Conservation (phyloP, 2,329 filamentous ascomycete species). For the Nigrospora oryzae region DNA sequence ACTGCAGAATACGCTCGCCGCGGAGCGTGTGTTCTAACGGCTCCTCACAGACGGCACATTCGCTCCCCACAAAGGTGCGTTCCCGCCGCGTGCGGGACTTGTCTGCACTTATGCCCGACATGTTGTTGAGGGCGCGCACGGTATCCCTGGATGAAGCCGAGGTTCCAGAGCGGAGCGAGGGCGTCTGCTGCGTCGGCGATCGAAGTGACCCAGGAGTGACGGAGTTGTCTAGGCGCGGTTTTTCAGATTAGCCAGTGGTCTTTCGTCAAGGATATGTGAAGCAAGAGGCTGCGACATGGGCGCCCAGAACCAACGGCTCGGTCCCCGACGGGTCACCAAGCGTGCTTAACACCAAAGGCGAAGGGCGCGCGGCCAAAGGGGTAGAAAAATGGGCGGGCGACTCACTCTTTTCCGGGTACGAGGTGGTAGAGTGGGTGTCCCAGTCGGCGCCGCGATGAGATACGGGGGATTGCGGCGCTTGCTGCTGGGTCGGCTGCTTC, state of each 20-base stretch:
- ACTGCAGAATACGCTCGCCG: constrained; percentile 89
- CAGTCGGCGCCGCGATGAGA: constrained; percentile 17
- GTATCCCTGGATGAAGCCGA: constrained; percentile 28
- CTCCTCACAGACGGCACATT: constrained; percentile 95
- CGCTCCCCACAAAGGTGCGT: constrained; percentile 87
- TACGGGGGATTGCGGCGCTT: constrained; percentile 3
- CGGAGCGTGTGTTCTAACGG: constrained; percentile 90
- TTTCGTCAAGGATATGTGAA: constrained; percentile 6
- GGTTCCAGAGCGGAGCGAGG: constrained; percentile 29
- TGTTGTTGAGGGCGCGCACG: constrained; percentile 19
- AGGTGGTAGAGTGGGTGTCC: constrained; percentile 17
- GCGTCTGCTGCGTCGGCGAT: constrained; percentile 18
- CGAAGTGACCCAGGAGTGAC: constrained; percentile 26
- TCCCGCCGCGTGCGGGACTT: constrained; percentile 74
- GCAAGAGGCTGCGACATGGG: background rate
- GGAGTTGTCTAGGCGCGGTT: constrained; percentile 23
- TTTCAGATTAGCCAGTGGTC: constrained; percentile 12
- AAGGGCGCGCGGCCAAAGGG: background rate
- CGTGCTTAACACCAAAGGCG: no score
- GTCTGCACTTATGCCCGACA: constrained; percentile 64
- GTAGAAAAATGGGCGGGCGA: constrained; percentile 4
- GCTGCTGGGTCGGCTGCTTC: constrained; percentile 1
- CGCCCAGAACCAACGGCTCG: background rate
- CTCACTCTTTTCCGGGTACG: constrained; percentile 33
- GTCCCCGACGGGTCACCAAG: background rate